Base-by-base conservation (phyloP, 768 basidiomycete species). In the Lactarius sp. region DNA sequence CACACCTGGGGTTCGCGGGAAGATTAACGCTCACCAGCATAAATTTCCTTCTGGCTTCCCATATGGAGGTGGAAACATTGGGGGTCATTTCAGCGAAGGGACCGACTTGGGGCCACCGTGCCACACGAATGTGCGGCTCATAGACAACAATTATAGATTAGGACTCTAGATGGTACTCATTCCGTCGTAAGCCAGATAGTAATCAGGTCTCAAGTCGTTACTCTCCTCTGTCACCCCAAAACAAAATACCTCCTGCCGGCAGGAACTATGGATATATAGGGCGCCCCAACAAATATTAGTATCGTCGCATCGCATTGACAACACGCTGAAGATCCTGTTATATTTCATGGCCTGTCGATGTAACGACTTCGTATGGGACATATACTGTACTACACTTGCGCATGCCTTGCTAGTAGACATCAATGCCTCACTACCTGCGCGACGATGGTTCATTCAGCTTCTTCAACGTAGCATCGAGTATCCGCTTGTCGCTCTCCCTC, bases 311-410 rank as follows among this genome's bases (percentile, higher is more conserved):
- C 46, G 79, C 79, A 57, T 76, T 74, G 53, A 77, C 64, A 58
- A 82, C 71, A 52, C 73, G 75, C 47, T 73, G 66, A 62, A 82
- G 60, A n/a, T 77, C 72, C 34, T 78, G 22, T 27, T 27, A 27
- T 27, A 27, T 27, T 2, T 27, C 22, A 27, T 27, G 22, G 22
- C 22, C 22, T 2, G 22, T 27, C 22, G 22, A 27, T 27, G 22
- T 27, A 27, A 27, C 22, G 22, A 27, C 22, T 27, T 27, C 22
- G 22, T 27, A 27, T 27, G 22, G 22, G 22, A 27, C 22, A 27
- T 27, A 27, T 27, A 27, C 22, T 27, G 22, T 27, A 27, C 22
- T 27, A 27, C 22, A 27, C 22, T 27, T 27, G 22, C 22, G 22
- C 22, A 27, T 27, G 22, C 22, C 22, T 27, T 27, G 22, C 22